Base-by-base conservation (phyloP, 1,284 basidiomycete species). In the Tranzscheliella williamsii region DNA sequence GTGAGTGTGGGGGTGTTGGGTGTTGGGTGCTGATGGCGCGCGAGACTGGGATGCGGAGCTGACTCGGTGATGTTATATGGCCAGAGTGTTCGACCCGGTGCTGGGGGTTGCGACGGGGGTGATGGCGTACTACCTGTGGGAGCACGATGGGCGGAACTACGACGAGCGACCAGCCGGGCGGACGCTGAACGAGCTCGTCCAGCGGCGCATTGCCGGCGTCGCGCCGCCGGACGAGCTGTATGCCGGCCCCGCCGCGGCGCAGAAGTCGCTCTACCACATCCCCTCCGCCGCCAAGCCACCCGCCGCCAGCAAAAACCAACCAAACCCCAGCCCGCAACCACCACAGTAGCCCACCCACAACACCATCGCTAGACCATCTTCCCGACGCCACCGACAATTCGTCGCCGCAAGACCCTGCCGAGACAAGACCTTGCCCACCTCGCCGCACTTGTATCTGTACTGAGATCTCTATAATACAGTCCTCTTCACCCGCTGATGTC, bases 61-160 rank as follows among this genome's bases (percentile, higher is more conserved):
- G 18, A 37, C 29, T 23, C 43, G 12, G 23, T 36, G 7, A 9
- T 31, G n/a, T n/a, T n/a, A n/a, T n/a, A n/a, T n/a, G n/a, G n/a
- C n/a, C 40, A 62, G 58, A 31, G 27, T 55, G 8, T 41, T 43
- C 20, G 74, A 76, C 42, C 74, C 74, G 0, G 35, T 76, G 27
- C 54, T 76, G 13, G 74, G 73, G 20, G 42, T 74, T 5, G 55
- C 48, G 2, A 73, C 73, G 3, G 74, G 74, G 13, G 50, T 73
- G 3, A 62, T 70, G 29, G 74, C 74, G 30, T 76, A 74, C 48
- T 54, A 51, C 11, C 54, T 76, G 27, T 76, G 70, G 67, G 74
- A 76, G 52, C 63, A 63, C 38, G 74, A 76, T 34, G 38, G 39
- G 0, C 53, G 66, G 24, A 76, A 76, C 40, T 56, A 58, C 1